A percentile compares a stretch with the other conserved stretches of the same genome.
Conservation (phyloP, 345 rosid species). For the Geranium rotundifolium region DNA sequence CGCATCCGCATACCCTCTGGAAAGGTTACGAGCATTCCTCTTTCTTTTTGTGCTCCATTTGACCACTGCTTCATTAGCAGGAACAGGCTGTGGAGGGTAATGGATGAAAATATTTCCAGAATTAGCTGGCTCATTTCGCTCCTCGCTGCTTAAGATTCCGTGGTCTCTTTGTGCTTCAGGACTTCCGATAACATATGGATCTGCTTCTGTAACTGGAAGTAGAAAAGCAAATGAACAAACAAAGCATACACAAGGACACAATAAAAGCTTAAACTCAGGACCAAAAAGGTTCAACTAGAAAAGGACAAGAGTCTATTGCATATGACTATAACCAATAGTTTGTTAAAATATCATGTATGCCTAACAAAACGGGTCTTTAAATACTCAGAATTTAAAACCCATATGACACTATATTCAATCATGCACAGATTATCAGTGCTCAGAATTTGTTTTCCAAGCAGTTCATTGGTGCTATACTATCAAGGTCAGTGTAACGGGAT, state of each 20-base stretch:
- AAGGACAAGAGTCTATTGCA: not conserved
- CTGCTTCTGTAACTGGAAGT: conserved; percentile 22
- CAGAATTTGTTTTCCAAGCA: too few relatives aligned
- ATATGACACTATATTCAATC: too few relatives aligned
- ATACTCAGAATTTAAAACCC: too few relatives aligned
- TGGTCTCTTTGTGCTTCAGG: conserved; percentile 30
- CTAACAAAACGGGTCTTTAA: too few relatives aligned
- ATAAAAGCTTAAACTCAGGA: not conserved
- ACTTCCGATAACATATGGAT: conserved; percentile 23
- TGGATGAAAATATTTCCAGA: conserved; percentile 46
- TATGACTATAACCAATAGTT: not conserved
- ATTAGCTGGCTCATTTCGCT: conserved; percentile 51
- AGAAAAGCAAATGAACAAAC: conserved; percentile 21
- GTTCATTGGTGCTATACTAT: too few relatives aligned
- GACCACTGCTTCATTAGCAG: conserved; percentile 56
- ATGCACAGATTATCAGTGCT: too few relatives aligned
- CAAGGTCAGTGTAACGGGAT: too few relatives aligned
- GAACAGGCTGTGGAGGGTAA: conserved; percentile 18
- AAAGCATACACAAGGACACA: conserved; percentile 7
- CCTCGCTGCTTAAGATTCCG: conserved; percentile 70
- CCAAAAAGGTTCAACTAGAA: not conserved
- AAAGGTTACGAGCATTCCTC: conserved; percentile 63
- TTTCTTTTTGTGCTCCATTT: conserved; percentile 90
- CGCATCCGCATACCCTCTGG: conserved; percentile 37
- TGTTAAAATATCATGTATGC: too few relatives aligned